A percentile compares a stretch with the other conserved stretches of the same genome.
These are phyloP conservation scores for Wickerhamomyces bisporus DNA, from an alignment of 805 yeast genomes.

Conservation along the genomic window DNA sequence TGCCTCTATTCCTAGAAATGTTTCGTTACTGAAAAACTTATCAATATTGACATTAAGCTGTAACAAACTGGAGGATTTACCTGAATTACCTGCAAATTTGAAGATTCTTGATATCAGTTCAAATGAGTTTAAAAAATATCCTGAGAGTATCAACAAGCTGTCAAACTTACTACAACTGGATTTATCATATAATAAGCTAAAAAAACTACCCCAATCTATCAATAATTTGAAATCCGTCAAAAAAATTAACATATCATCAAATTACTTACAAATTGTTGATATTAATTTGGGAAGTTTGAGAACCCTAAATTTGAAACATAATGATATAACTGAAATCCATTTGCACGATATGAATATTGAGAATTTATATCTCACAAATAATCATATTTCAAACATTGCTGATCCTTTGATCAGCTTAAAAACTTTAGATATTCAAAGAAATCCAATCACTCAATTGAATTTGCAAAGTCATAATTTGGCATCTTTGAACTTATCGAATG, in stretches of 20 bases:
- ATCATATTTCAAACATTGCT: constrained; percentile 65
- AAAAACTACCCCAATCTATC: constrained; percentile 54
- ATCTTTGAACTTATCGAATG: constrained; percentile 71
- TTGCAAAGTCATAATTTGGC: constrained; percentile 54
- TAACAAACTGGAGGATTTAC: constrained; percentile 62
- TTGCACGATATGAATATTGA: constrained; percentile 52
- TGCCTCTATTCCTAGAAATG: constrained; percentile 51
- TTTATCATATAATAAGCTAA: constrained; percentile 73
- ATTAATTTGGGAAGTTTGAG: constrained; percentile 50
- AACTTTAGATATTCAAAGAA: constrained; percentile 69
- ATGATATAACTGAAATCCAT: constrained; percentile 41
- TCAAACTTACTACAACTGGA: constrained; percentile 61
- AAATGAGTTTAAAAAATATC: constrained; percentile 59
- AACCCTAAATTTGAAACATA: constrained; percentile 74
- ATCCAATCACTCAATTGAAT: constrained; percentile 74
- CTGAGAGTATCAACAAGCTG: constrained; percentile 60
- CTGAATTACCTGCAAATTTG: constrained; percentile 50
- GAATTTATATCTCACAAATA: constrained; percentile 69
- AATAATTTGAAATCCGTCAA: constrained; percentile 56
- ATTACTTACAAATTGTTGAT: constrained; percentile 40
- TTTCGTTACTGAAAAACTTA: constrained; percentile 48
- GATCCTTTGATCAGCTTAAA: constrained; percentile 59
- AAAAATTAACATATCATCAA: constrained; percentile 71
- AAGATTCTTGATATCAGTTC: constrained; percentile 72
- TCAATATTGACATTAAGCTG: constrained; percentile 65